phyloP scores from a whole-genome alignment of 2,329 filamentous ascomycete genomes.

The Calonectria henricotiae region DNA sequence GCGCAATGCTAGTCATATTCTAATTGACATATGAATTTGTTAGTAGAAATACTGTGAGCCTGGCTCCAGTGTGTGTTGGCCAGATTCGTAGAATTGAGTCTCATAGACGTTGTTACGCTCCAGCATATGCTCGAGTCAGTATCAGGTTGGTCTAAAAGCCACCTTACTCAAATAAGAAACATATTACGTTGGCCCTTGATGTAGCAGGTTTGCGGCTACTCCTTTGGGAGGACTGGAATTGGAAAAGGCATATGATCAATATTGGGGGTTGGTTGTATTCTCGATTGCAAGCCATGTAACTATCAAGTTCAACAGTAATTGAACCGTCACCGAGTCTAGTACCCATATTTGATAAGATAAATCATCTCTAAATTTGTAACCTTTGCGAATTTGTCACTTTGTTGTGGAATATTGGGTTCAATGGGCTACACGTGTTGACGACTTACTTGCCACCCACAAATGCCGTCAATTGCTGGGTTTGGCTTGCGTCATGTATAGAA shows the following conservation, averaged over 20 bases:
- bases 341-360: too few species aligned
- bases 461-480: too few species aligned
- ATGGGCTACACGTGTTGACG: too few species aligned
- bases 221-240: neutral
- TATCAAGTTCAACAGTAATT: too few species aligned
- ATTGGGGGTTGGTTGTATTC: conserved; percentile 7
- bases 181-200: neutral
- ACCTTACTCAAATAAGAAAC: too few species aligned
- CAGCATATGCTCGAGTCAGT: conserved; percentile 77
- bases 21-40: conserved; percentile 77
- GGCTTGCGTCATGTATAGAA: neutral
- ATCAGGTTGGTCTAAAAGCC: conserved; percentile 55
- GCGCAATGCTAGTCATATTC: conserved; percentile 71
- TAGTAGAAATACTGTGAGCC: conserved; percentile 76
- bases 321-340: too few species aligned
- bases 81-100: conserved; percentile 78
- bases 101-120: conserved; percentile 79
- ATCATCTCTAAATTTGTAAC: too few species aligned
- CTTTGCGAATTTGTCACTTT: too few species aligned
- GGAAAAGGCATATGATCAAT: neutral
- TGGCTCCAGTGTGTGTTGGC: conserved; percentile 80
- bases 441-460: too few species aligned
- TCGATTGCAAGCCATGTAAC: conserved; percentile 1
- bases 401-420: too few species aligned
- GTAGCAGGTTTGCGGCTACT: neutral